Base-by-base conservation (phyloP, 1,284 basidiomycete genomes). In the Xanthoconium separans region DNA sequence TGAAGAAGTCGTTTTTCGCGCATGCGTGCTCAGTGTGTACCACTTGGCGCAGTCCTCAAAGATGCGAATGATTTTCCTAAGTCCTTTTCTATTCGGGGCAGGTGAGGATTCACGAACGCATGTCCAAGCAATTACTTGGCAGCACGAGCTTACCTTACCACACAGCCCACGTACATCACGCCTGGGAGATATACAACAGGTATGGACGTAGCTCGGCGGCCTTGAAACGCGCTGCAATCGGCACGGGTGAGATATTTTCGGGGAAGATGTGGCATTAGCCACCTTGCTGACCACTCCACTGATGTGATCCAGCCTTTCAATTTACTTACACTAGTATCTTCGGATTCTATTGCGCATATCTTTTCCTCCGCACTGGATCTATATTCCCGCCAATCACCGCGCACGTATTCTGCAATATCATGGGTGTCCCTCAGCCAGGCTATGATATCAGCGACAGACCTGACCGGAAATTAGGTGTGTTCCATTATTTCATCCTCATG, bases 111-210 rank as follows among this genome's bases (percentile, higher is more conserved):
- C 47, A 43, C 24, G 33, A 33, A 37, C 29, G 33, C 34, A 41
- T 30, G 20, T 15, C 31, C 16, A 24, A 18, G 13, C 29, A 30
- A 40, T 31, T 13, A 31, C 15, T 47, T 31, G 39, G 16, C 37
- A 44, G 37, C 57, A 58, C 48, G 42, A 53, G 18, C 58, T 60
- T 34, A 61, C 22, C 39, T 44, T 37, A 44, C 20, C 44, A 11
- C 49, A 93, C 49, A 93, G 96, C 96, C 0, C 96, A 99, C 67
- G 73, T 88, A 0, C 96, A 99, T 66, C 96, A 98, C 63, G 92
- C 87, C 15, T 91, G 85, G 79, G 95, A 98, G 54, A 78, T 77
- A 0, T 98, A 85, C 69, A 82, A 86, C 50, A 80, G 80, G 12
- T 80, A 82, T 53, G 93, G 93, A 0, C 74, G 83, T 33, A 91